These are phyloP conservation scores for Henckelia pumila DNA, from an alignment of 257 asterid species.

Conservation along the genomic window DNA sequence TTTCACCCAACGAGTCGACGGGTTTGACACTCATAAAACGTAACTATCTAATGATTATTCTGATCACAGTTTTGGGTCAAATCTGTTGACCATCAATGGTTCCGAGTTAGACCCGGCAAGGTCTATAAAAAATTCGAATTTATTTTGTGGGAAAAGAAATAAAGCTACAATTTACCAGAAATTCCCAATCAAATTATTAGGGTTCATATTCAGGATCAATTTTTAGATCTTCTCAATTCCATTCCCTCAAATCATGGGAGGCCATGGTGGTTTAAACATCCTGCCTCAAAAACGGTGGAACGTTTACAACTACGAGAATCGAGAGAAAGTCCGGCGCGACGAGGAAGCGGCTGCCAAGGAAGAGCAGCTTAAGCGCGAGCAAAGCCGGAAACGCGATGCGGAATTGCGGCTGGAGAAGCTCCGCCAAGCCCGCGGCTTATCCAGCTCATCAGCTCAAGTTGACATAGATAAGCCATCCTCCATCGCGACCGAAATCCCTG, in stretches of 20 bases:
- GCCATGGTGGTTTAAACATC: constrained; percentile 93
- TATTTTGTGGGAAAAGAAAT: no score
- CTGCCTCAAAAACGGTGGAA: constrained; percentile 98
- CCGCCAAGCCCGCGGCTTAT: constrained; percentile 73
- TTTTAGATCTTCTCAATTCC: neutral
- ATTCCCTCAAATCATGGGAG: constrained; percentile 58
- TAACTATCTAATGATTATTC: no score
- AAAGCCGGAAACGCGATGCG: constrained; percentile 65
- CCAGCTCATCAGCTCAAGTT: constrained; percentile 21
- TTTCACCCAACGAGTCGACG: no score
- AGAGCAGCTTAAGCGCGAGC: constrained; percentile 85
- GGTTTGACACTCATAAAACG: no score
- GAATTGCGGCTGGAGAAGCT: constrained; percentile 75
- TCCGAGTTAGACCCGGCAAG: no score
- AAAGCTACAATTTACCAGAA: neutral
- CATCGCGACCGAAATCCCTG: constrained; percentile 17
- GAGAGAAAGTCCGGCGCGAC: constrained; percentile 84
- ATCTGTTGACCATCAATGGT: no score
- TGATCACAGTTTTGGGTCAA: no score
- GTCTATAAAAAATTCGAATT: no score
- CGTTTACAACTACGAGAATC: constrained; percentile 88
- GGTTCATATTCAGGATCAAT: neutral
- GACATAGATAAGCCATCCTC: constrained; percentile 28
- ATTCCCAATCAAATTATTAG: neutral
- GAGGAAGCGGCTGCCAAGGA: constrained; percentile 95